phyloP scores from a whole-genome alignment of 2,329 filamentous ascomycete species.

The Macrophomina tecta region DNA sequence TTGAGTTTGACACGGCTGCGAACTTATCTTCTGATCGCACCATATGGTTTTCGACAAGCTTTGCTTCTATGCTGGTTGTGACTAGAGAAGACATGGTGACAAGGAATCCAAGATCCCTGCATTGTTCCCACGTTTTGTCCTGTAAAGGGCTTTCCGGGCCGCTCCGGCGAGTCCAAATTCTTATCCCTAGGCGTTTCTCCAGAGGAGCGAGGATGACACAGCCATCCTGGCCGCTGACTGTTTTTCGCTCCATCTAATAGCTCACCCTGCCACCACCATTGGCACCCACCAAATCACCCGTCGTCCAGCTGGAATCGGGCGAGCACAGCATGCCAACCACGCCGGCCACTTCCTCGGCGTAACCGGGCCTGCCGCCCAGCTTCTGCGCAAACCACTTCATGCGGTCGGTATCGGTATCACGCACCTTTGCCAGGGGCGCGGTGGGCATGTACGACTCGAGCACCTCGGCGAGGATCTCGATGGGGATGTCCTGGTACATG shows the following conservation, averaged over 20 bases:
- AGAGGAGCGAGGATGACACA: no score
- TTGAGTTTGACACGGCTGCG: no score
- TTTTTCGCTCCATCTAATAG: neutral
- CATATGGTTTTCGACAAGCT: no score
- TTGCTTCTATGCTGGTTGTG: no score
- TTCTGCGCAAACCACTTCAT: slow-evolving; percentile 5
- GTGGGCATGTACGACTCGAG: slow-evolving; percentile 19
- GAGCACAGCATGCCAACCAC: slow-evolving; percentile 14
- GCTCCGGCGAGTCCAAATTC: no score
- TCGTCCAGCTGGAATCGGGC: slow-evolving; percentile 17
- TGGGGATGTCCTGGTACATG: slow-evolving; percentile 24
- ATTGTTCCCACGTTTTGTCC: no score
- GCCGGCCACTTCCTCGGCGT: slow-evolving; percentile 26
- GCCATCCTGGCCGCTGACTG: no score
- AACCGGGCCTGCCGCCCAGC: slow-evolving; percentile 21
- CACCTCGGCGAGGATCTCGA: slow-evolving; percentile 1
- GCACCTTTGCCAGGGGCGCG: neutral
- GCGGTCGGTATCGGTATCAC: slow-evolving; percentile 1
- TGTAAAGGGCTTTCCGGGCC: no score
- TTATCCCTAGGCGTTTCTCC: no score
- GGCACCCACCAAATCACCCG: slow-evolving; percentile 19
- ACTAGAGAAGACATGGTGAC: no score
- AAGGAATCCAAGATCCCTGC: no score
- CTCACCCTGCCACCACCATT: slow-evolving; percentile 27
- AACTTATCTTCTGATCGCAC: no score